Conservation (phyloP, 2,329 filamentous ascomycete species). For the Corinectria fuckeliana region DNA sequence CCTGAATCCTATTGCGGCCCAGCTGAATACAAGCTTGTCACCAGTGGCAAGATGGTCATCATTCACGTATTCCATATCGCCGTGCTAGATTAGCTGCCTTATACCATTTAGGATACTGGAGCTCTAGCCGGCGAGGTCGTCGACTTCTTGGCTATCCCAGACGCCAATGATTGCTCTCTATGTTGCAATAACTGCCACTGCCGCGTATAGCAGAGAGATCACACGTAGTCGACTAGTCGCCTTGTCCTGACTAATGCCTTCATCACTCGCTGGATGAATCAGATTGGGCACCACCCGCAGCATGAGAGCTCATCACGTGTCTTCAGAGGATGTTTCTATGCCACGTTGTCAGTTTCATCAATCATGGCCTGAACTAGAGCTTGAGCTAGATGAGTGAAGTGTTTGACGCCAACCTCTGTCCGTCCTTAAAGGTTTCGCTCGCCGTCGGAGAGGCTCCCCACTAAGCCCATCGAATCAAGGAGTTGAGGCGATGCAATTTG, state of each 20-base stretch:
- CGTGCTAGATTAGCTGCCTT: background rate
- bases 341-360: background rate
- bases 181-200: background rate
- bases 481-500: conserved; percentile 1
- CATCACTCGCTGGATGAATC: background rate
- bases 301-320: background rate
- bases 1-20: no score
- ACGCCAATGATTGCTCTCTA: background rate
- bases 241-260: conserved; percentile 7
- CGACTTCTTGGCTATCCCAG: background rate
- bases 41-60: background rate
- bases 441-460: background rate
- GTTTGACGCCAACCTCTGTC: background rate
- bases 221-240: background rate
- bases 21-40: no score
- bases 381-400: background rate
- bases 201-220: background rate
- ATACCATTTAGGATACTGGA: no score
- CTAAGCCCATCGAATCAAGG: background rate
- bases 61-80: background rate
- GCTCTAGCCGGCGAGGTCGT: background rate
- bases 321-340: background rate
- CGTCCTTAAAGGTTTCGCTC: background rate
- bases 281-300: background rate
- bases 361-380: background rate